Evolutionary conservation across 2,329 filamentous ascomycete genomes (phyloP), one percentile per base, ranked within the genome.

Genomic region (Dothistroma pini): DNA sequence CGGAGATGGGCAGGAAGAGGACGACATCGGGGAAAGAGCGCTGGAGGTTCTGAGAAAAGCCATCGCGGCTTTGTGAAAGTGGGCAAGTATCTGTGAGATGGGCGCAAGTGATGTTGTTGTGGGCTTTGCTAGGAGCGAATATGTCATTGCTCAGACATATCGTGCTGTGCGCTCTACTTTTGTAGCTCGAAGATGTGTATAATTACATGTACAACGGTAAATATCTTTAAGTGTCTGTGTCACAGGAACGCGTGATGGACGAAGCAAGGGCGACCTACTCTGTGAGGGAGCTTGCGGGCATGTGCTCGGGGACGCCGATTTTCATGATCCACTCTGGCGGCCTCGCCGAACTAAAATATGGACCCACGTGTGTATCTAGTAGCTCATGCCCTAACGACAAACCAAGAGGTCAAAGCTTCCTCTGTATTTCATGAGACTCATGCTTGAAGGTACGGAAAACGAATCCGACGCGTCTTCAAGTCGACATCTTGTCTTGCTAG

Each of bases 31-130:
- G 4, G 80, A 83, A 60, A 76, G 78, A 61, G 81, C 82, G 6
- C 70, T 87, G 54, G 82, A 86, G 55, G 82, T 86, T 31, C 69
- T 87, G 67, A 77, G 80, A 52, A 81, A 79, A 69, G 84, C 83
- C 57, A 83, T 87, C 65, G 81, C 82, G 59, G 77, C 77, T 21
- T 71, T 86, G 67, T 86, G 55, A 64, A n/a, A 4, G 48, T 29
- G 48, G 49, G 19, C 12, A 21, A 54, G 14, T 31, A 35, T 49
- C 10, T 25, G 12, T 11, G 21, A 32, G 16, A 25, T 21, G 53
- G 12, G 29, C 21, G 51, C 35, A 53, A 31, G 12, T 21, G 38
- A 44, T 49, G 12, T 51, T 25, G 48, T n/a, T 25, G 21, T 29
- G 22, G 34, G 12, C 52, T 10, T 54, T 54, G 52, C 19, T 53